Conservation (phyloP, 2,329 filamentous ascomycete species). For the Diplodia seriata region DNA sequence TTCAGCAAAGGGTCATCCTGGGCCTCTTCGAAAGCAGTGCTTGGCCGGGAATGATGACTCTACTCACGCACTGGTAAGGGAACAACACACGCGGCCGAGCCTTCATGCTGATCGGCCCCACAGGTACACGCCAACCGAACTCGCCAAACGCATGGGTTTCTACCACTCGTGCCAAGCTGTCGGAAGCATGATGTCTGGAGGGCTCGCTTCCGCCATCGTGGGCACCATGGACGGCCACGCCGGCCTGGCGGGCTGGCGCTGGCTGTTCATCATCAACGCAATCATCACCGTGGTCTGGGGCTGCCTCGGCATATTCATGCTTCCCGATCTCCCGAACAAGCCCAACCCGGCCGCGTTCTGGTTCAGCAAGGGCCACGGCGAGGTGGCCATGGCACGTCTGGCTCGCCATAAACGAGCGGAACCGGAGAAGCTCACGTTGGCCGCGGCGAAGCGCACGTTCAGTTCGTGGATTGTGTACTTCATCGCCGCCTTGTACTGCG, state of each 20-base stretch:
- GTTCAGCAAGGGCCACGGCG: neutral
- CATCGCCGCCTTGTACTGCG: neutral
- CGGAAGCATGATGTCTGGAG: neutral
- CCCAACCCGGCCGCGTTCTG: neutral
- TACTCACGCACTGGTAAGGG: neutral
- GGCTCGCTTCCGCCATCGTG: neutral
- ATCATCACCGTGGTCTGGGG: neutral
- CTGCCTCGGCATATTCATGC: neutral
- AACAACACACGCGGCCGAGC: accelerated
- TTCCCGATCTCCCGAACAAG: neutral
- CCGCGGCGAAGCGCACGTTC: neutral
- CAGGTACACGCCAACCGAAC: neutral
- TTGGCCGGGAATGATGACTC: constrained; percentile 45
- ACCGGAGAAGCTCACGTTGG: neutral
- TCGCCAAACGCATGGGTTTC: neutral
- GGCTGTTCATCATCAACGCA: neutral
- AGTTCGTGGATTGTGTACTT: neutral
- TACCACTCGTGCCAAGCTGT: neutral
- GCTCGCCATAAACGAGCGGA: neutral
- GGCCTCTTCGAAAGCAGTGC: constrained; percentile 47
- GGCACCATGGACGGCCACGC: neutral
- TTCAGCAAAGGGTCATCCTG: constrained; percentile 49
- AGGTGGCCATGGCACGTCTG: neutral
- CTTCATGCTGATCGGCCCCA: neutral
- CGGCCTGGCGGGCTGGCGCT: neutral